Percentiles rank a stretch among this genome's conserved stretches.
These are phyloP conservation scores for Colletotrichum sojae DNA, from an alignment of 2,329 filamentous ascomycete genomes.

Conservation along the genomic window DNA sequence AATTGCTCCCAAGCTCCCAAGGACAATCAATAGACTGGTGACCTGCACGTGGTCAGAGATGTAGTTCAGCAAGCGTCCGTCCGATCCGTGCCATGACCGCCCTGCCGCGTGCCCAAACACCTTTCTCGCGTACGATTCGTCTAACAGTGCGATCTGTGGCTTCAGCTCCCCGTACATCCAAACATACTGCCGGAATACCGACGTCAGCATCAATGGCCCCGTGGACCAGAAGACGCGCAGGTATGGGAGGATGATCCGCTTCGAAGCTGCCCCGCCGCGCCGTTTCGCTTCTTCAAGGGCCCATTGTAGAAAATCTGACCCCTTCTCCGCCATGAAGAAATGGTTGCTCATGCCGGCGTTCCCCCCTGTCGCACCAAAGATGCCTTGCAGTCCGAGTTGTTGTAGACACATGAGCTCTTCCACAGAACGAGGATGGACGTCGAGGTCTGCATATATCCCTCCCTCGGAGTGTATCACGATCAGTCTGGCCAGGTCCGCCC, in stretches of 20 bases:
- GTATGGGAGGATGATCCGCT: slow-evolving; percentile 43
- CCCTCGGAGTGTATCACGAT: slow-evolving; percentile 44
- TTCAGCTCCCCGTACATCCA: slow-evolving; percentile 32
- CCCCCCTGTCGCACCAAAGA: slow-evolving; percentile 40
- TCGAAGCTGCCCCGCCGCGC: slow-evolving; percentile 36
- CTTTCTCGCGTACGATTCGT: slow-evolving; percentile 30
- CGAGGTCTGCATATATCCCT: slow-evolving; percentile 45
- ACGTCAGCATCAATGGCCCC: slow-evolving; percentile 45
- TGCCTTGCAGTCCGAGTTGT: slow-evolving; percentile 19
- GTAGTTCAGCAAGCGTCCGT: slow-evolving; percentile 43
- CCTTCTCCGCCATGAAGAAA: slow-evolving; percentile 45
- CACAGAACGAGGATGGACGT: slow-evolving; percentile 42
- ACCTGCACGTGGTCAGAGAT: slow-evolving; percentile 38
- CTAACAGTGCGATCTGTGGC: slow-evolving; percentile 34
- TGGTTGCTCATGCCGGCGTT: slow-evolving; percentile 44
- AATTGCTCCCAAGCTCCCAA: background rate
- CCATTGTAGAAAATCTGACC: slow-evolving; percentile 42
- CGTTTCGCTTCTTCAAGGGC: slow-evolving; percentile 44
- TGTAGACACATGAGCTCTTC: slow-evolving; percentile 40
- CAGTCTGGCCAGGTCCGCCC: slow-evolving; percentile 45
- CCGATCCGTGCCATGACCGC: slow-evolving; percentile 45
- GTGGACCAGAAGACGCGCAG: slow-evolving; percentile 46
- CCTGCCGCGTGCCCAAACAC: slow-evolving; percentile 43
- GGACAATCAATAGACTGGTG: background rate
- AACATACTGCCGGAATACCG: slow-evolving; percentile 41